Evolutionary conservation across 2,329 filamentous ascomycete genomes (phyloP).

Genomic region (Capronia coronata): DNA sequence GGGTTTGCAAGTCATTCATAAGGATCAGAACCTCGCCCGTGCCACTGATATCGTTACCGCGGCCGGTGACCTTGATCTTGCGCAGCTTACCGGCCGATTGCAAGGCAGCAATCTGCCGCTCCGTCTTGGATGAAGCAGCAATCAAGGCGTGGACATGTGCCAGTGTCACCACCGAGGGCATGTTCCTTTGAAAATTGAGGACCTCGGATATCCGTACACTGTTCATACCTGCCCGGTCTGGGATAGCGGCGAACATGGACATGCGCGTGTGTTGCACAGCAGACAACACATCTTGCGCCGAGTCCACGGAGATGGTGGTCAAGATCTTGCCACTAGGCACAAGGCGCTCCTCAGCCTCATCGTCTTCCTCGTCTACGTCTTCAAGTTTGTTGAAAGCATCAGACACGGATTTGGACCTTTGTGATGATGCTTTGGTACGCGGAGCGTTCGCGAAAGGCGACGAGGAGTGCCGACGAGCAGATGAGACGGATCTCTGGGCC

Average conservation of each 20-base stretch:
- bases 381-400: slow-evolving; percentile 22
- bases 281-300: slow-evolving; percentile 46
- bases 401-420: slow-evolving; percentile 27
- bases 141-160: slow-evolving; percentile 56
- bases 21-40: slow-evolving; percentile 55
- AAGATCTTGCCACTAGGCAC: slow-evolving; percentile 48
- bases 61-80: slow-evolving; percentile 50
- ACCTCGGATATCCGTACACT: slow-evolving; percentile 55
- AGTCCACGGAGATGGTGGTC: slow-evolving; percentile 43
- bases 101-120: slow-evolving; percentile 53
- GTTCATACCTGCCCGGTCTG: slow-evolving; percentile 55
- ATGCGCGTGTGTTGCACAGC: slow-evolving; percentile 49
- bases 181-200: slow-evolving; percentile 48
- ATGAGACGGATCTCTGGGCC: slow-evolving; percentile 28
- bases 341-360: slow-evolving; percentile 37
- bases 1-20: slow-evolving; percentile 46
- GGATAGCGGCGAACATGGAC: slow-evolving; percentile 52
- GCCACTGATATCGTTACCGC: slow-evolving; percentile 50
- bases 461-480: slow-evolving; percentile 28
- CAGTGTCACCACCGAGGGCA: slow-evolving; percentile 54
- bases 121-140: slow-evolving; percentile 51
- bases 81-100: slow-evolving; percentile 47
- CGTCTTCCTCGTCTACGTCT: slow-evolving; percentile 27
- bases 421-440: slow-evolving; percentile 37
- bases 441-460: slow-evolving; percentile 40